These are phyloP conservation scores for Amanita rubescens DNA, from an alignment of 768 basidiomycete species.

Conservation along the genomic window DNA sequence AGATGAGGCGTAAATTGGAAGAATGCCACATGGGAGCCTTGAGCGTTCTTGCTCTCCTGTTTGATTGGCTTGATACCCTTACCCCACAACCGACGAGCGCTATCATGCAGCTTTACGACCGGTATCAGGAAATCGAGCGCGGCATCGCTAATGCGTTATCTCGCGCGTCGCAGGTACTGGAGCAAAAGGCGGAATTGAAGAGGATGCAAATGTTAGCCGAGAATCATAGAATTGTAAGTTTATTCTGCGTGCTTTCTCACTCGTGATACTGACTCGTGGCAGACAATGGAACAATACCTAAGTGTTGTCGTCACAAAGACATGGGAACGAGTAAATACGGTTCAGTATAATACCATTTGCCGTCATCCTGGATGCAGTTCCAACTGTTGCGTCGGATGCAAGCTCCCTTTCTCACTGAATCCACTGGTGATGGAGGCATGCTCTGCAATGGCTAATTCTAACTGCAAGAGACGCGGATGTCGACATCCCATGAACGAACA, in stretches of 20 bases:
- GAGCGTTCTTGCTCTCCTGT: conserved; percentile 10
- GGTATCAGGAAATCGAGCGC: conserved; percentile 10
- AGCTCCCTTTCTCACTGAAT: neutral
- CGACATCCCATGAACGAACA: neutral
- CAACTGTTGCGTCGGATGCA: neutral
- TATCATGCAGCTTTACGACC: conserved; percentile 9
- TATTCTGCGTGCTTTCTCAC: no score
- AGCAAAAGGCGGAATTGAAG: neutral
- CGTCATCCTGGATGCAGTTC: neutral
- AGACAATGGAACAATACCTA: neutral
- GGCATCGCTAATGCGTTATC: conserved; percentile 7
- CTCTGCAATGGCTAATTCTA: neutral
- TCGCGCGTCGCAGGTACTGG: conserved; percentile 8
- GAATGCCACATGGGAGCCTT: conserved; percentile 11
- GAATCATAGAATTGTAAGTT: neutral
- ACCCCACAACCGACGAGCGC: conserved; percentile 11
- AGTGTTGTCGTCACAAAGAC: neutral
- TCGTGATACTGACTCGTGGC: no score
- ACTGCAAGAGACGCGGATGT: neutral
- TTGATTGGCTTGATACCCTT: no score
- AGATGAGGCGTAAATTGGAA: neutral
- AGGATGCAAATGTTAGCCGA: neutral
- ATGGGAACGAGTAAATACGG: neutral
- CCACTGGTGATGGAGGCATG: neutral
- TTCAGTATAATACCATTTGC: neutral